Evolutionary conservation across 2,329 filamentous ascomycete genomes (phyloP).

Genomic region (Orbilia quercus): DNA sequence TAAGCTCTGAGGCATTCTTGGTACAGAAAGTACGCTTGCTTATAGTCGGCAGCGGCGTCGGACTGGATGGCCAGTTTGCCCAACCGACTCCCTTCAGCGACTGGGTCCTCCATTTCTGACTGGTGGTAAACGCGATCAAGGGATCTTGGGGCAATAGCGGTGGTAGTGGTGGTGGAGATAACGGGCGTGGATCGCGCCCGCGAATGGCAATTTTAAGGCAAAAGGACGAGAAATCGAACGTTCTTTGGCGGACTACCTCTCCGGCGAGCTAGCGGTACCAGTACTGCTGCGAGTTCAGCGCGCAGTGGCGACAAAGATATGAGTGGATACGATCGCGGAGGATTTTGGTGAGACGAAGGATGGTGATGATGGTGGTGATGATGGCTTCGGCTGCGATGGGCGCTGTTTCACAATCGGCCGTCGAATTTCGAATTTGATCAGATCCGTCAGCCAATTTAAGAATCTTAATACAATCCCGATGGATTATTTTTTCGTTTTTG

Average conservation of each 20-base stretch:
- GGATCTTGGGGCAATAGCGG: background rate
- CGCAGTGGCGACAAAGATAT: conserved; percentile 26
- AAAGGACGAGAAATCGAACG: conserved; percentile 27
- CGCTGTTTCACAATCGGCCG: conserved; percentile 9
- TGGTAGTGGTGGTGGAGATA: conserved; percentile 20
- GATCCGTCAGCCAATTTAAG: conserved; percentile 31
- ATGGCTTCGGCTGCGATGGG: conserved; percentile 11
- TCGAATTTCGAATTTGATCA: conserved; percentile 4
- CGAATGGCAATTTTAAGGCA: conserved; percentile 30
- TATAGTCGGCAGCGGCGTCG: conserved; percentile 48
- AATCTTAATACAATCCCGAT: conserved; percentile 13
- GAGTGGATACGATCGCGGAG: conserved; percentile 6
- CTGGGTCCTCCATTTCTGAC: conserved; percentile 40
- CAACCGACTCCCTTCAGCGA: conserved; percentile 52
- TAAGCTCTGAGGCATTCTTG: conserved; percentile 48
- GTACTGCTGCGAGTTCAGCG: conserved; percentile 14
- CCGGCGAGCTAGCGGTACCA: conserved; percentile 3
- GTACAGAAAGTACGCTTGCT: conserved; percentile 50
- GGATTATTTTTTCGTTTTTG: conserved; percentile 34
- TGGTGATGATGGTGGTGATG: conserved; percentile 23
- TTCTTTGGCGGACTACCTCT: background rate
- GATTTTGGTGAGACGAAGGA: conserved; percentile 20
- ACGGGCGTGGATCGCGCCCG: conserved; percentile 48
- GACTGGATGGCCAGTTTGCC: conserved; percentile 55
- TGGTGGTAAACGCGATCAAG: background rate